Percentiles rank a stretch among this genome's conserved stretches.
Evolutionary conservation across 768 basidiomycete species (phyloP).

Genomic region (Termitomyces sp.): DNA sequence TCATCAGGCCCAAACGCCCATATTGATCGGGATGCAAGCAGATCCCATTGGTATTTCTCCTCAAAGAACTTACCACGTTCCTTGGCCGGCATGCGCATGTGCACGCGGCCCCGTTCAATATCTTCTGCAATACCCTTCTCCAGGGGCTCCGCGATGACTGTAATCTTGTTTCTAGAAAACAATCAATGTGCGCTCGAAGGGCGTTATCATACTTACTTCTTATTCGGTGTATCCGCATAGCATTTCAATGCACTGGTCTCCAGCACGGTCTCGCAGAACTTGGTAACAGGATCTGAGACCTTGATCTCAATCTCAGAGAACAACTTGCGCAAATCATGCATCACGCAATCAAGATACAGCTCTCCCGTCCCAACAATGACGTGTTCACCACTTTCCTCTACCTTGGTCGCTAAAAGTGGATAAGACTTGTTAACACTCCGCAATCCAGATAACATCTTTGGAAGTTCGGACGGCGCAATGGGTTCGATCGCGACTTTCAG

Average conservation of each 20-base stretch:
- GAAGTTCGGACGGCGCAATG: conserved; percentile 93
- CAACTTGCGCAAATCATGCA: conserved; percentile 89
- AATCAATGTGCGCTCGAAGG: not conserved
- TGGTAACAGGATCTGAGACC: conserved; percentile 97
- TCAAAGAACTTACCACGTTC: conserved; percentile 95
- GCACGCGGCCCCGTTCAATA: conserved; percentile 88
- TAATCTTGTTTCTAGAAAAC: conserved; percentile 81
- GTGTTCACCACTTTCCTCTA: conserved; percentile 98
- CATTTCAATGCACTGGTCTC: conserved; percentile 98
- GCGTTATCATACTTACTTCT: conserved; percentile 59
- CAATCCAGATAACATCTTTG: conserved; percentile 96
- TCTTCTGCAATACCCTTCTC: conserved; percentile 96
- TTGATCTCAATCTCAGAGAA: conserved; percentile 99
- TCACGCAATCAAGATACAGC: conserved; percentile 91
- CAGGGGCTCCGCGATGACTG: conserved; percentile 98
- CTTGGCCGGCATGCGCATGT: conserved; percentile 92
- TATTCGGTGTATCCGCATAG: conserved; percentile 99
- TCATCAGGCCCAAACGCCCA: conserved; percentile 99
- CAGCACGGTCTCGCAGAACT: conserved; percentile 96
- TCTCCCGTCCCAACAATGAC: conserved; percentile 97
- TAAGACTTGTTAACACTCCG: conserved; percentile 98
- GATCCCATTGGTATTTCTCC: conserved; percentile 96
- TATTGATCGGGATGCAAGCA: conserved; percentile 94
- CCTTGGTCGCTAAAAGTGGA: conserved; percentile 89
- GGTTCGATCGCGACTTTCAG: conserved; percentile 98